Base-by-base conservation (phyloP, 2,329 filamentous ascomycete genomes). In the Pseudocercospora cruenta region DNA sequence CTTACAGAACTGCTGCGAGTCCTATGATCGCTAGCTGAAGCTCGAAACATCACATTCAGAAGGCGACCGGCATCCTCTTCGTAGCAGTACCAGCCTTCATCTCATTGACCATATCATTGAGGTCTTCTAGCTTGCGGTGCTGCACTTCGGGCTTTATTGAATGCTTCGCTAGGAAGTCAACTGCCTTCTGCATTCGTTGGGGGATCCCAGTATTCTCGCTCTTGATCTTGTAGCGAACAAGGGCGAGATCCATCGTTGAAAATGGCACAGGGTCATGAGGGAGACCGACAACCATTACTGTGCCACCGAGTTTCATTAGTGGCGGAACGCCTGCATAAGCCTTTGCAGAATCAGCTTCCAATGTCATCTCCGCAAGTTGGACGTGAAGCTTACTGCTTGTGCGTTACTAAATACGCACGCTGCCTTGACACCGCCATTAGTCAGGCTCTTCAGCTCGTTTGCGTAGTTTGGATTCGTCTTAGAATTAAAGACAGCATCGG, bases 41-140 rank as follows among this genome's bases (percentile, higher is more conserved):
- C 22, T 49, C n/a, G 5, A 22, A 24, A 24, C 45, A 24, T 9
- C 8, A 10, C 22, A 49, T 5, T 59, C 36, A 70, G 58, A 68
- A 70, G 2, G 60, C 33, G 7, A 70, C 68, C 24, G 68, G 45
- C 68, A 70, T 70, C 16, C 68, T 51, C 60, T 70, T 70, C 14
- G 64, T 70, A 16, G 68, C 66, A 26, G 36, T 65, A 7, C 68
- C 68, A 47, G 64, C 64, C 26, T 54, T 67, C 66, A 70, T 70
- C 43, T 70, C 68, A n/a, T 64, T 65, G 10, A 70, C 68, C 68
- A 68, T 70, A 39, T 70, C 66, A 45, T 70, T 64, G 24, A 70
- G 53, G 7, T 70, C 68, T 7, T 70, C 68, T 5, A 70, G 45
- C 19, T 64, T 68, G 12, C 68, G 60, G 49, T 67, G 45, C 55